A percentile compares a stretch with the other conserved stretches of the same genome.
phyloP scores from a whole-genome alignment of 208 protist genomes.

The Crithidia bombi region DNA sequence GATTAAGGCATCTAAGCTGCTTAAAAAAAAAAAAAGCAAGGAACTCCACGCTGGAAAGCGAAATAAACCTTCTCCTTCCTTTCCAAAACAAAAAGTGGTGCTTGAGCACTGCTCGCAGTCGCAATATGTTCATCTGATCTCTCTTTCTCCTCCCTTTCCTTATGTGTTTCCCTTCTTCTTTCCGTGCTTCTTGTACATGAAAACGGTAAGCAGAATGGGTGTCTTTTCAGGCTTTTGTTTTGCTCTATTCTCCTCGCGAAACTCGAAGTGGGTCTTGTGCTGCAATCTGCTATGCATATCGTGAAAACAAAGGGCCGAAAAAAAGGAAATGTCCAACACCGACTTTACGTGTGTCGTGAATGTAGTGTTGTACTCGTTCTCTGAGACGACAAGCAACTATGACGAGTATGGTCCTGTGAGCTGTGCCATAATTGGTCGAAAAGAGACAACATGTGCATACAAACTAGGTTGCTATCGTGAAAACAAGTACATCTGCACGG shows the following conservation, averaged over 20 bases:
- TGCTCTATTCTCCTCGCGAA: neutral
- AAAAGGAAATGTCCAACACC: conserved; percentile 18
- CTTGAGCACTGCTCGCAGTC: neutral
- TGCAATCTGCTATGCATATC: neutral
- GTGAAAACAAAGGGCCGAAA: too few relatives aligned
- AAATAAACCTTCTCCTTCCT: neutral
- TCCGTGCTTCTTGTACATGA: neutral
- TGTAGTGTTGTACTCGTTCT: conserved; percentile 58
- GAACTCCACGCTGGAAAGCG: neutral
- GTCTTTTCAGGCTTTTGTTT: neutral
- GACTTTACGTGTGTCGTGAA: conserved; percentile 58
- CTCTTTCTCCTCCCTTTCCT: neutral
- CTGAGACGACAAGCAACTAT: conserved; percentile 45
- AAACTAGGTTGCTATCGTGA: conserved; percentile 83
- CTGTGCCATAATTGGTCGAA: conserved; percentile 65
- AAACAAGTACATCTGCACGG: conserved; percentile 75
- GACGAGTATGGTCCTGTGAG: conserved; percentile 60
- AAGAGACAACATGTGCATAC: conserved; percentile 41
- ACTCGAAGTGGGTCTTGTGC: neutral
- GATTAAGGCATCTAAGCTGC: conserved; percentile 8
- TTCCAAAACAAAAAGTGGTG: neutral
- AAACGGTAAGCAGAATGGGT: neutral
- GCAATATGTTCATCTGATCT: conserved; percentile 27
- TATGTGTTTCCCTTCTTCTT: conserved; percentile 22
- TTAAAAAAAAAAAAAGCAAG: neutral